Evolutionary conservation across 805 yeast genomes (phyloP).

Genomic region (Debaryomyces prosopidis): DNA sequence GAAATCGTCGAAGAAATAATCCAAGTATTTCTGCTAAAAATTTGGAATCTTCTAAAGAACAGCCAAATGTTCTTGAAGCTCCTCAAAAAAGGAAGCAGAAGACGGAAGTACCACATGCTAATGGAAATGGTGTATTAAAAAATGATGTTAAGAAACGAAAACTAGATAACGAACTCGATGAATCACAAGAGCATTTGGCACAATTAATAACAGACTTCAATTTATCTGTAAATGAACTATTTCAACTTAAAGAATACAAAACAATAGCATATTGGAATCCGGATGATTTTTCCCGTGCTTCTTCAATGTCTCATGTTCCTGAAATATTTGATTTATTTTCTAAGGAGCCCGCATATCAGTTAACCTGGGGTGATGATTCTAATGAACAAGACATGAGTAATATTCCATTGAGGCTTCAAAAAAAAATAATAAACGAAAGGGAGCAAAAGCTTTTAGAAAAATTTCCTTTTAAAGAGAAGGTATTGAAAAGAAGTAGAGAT

Average conservation of each 20-base stretch:
- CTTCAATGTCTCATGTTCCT: slow-evolving; percentile 24
- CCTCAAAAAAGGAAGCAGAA: slow-evolving; percentile 7
- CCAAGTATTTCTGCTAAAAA: not conserved
- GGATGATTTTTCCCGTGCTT: slow-evolving; percentile 27
- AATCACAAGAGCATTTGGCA: slow-evolving; percentile 29
- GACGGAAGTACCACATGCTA: not conserved
- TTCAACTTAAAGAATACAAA: slow-evolving; percentile 61
- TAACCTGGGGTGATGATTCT: slow-evolving; percentile 33
- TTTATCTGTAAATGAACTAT: slow-evolving; percentile 56
- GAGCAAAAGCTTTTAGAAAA: slow-evolving; percentile 29
- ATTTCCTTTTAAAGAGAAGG: slow-evolving; percentile 37
- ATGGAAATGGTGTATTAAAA: not conserved
- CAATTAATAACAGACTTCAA: slow-evolving; percentile 48
- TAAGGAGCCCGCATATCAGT: slow-evolving; percentile 22
- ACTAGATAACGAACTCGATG: slow-evolving; percentile 1
- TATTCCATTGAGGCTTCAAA: slow-evolving; percentile 42
- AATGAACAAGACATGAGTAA: slow-evolving; percentile 24
- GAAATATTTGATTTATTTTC: slow-evolving; percentile 33
- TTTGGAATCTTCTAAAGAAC: not conserved
- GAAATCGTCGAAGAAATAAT: slow-evolving; percentile 8
- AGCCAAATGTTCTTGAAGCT: not conserved
- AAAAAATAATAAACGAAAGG: slow-evolving; percentile 35
- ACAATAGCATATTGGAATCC: slow-evolving; percentile 68
- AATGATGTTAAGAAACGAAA: slow-evolving; percentile 21
- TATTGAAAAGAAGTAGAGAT: slow-evolving; percentile 21